Conservation (phyloP, 2,329 filamentous ascomycete species). For the Phaeophleospora eucalypticola region DNA sequence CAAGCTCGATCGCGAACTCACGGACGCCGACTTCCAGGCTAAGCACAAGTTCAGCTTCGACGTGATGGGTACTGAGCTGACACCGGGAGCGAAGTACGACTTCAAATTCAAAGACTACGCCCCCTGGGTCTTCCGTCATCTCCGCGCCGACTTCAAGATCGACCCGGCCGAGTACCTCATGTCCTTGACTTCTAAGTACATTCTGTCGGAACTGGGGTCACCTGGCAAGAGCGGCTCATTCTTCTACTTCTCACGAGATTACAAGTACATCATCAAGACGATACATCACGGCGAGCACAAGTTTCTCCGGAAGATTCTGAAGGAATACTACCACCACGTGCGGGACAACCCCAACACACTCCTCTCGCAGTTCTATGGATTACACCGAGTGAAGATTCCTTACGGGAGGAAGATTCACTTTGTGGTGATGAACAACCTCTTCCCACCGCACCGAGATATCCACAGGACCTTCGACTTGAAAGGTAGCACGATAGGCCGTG, state of each 20-base stretch:
- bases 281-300: conserved; percentile 95
- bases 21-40: conserved; percentile 84
- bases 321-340: conserved; percentile 91
- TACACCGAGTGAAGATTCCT: conserved; percentile 96
- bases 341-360: conserved; percentile 92
- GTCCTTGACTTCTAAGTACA: conserved; percentile 97
- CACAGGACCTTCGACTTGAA: conserved; percentile 97
- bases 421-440: conserved; percentile 99
- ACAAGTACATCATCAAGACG: conserved; percentile 99
- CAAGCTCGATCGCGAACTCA: conserved; percentile 87
- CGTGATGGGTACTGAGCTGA: conserved; percentile 94
- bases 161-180: conserved; percentile 98
- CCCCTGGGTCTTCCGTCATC: conserved; percentile 96
- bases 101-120: conserved; percentile 99
- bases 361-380: conserved; percentile 93
- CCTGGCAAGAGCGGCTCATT: conserved; percentile 98
- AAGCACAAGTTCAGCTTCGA: conserved; percentile 99
- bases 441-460: conserved; percentile 94
- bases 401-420: conserved; percentile 99
- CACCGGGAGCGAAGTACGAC: conserved; percentile 97
- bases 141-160: conserved; percentile 80
- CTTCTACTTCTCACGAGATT: conserved; percentile 98
- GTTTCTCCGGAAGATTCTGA: conserved; percentile 75
- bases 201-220: conserved; percentile 91
- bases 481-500: conserved; percentile 88